Percentiles rank a stretch among this genome's conserved stretches.
Evolutionary conservation across 2,329 filamentous ascomycete species (phyloP).

Genomic region (Pseudogymnoascus sp.): DNA sequence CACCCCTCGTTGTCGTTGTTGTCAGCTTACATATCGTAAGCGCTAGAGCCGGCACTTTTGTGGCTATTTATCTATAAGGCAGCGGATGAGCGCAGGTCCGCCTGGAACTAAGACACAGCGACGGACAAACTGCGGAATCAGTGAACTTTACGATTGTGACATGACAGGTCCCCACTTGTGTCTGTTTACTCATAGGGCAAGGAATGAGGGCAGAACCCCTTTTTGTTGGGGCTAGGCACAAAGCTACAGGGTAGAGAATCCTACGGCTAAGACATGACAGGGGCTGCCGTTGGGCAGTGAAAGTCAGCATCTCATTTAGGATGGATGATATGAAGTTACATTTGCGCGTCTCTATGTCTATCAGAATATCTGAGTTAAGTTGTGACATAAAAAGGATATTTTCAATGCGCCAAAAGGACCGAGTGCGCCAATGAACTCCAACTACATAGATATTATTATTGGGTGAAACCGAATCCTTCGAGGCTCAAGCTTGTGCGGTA

Average conservation of each 20-base stretch:
- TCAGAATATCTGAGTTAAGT: neutral
- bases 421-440: neutral
- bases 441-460: neutral
- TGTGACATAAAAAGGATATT: neutral
- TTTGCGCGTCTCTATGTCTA: neutral
- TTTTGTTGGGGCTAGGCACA: neutral
- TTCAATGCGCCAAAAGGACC: neutral
- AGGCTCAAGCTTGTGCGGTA: neutral
- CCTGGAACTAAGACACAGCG: neutral
- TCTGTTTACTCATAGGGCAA: neutral
- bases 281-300: neutral
- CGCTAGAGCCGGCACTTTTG: neutral
- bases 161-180: neutral
- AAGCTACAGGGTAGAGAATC: neutral
- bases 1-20: neutral
- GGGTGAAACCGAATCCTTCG: neutral
- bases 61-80: neutral
- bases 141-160: neutral
- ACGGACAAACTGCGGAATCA: neutral
- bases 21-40: neutral
- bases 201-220: neutral
- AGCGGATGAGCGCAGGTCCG: neutral
- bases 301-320: neutral
- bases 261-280: neutral
- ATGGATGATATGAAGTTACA: neutral